Conservation (phyloP, 306 rosid genomes). For the Abrus pulchellus region DNA sequence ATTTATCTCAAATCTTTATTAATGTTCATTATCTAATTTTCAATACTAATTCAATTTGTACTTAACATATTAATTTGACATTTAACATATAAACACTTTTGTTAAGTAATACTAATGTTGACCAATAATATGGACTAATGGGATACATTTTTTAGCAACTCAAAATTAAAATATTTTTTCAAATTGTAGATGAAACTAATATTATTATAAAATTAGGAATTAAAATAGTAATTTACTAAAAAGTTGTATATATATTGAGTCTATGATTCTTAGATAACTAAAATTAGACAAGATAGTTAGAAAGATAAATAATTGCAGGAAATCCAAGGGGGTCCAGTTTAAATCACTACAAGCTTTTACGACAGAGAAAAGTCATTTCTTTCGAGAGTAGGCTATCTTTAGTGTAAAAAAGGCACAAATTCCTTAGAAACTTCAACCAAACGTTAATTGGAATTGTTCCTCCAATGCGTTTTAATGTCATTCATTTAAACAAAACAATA, state of each 20-base stretch:
- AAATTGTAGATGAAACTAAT: no score
- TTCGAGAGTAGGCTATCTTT: constrained; percentile 58
- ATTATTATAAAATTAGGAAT: no score
- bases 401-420: constrained; percentile 54
- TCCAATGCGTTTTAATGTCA: constrained; percentile 26
- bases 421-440: constrained; percentile 45
- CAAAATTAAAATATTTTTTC: no score
- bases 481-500: neutral
- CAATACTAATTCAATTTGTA: no score
- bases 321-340: constrained; percentile 47
- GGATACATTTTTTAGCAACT: no score
- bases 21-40: no score
- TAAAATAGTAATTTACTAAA: neutral
- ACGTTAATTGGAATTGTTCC: constrained; percentile 42
- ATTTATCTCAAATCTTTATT: no score
- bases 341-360: constrained; percentile 51
- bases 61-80: no score
- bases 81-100: no score
- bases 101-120: no score
- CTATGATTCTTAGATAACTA: neutral
- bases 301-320: neutral
- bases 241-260: constrained; percentile 14
- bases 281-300: neutral
- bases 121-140: no score
- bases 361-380: constrained; percentile 49